Percentiles rank a stretch among this genome's conserved stretches.
Evolutionary conservation across 2,329 filamentous ascomycete species (phyloP).

Genomic region (Dendryphion nanum): DNA sequence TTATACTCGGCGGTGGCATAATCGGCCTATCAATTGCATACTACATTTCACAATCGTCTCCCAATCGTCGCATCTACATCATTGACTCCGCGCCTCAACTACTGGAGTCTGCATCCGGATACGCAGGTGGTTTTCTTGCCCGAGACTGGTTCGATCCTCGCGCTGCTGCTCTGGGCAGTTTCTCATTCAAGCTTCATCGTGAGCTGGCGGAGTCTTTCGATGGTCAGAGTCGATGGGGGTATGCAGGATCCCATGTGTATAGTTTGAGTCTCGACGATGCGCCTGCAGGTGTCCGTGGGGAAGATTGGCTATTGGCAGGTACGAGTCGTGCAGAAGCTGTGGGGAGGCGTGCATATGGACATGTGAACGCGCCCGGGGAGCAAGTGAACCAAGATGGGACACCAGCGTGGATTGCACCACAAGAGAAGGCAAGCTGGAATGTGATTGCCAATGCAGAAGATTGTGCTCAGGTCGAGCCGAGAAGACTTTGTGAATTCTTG

Average conservation of each 20-base stretch:
- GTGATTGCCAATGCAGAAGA: not conserved
- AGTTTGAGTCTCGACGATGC: not conserved
- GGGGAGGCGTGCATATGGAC: not conserved
- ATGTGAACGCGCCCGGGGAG: not conserved
- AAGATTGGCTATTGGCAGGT: not conserved
- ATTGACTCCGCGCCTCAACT: not conserved
- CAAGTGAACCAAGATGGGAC: not conserved
- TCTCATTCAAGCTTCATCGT: constrained; percentile 1
- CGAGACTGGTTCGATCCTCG: constrained; percentile 1
- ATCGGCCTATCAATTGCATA: constrained; percentile 1
- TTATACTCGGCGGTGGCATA: constrained; percentile 1
- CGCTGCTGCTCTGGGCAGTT: not conserved
- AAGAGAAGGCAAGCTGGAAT: not conserved
- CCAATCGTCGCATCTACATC: not conserved
- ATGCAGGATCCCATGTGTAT: not conserved
- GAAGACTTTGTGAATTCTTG: not conserved
- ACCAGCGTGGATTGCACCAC: not conserved
- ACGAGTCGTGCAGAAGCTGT: not conserved
- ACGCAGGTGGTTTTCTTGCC: not conserved
- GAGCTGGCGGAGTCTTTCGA: not conserved
- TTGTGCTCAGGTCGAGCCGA: not conserved
- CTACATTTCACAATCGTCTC: not conserved
- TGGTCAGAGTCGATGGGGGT: not conserved
- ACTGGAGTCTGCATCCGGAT: not conserved
- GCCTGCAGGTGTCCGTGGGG: not conserved